Percentiles rank a stretch among this genome's conserved stretches.
Conservation (phyloP, 768 basidiomycete species). For the Ephemerocybe angulata region DNA sequence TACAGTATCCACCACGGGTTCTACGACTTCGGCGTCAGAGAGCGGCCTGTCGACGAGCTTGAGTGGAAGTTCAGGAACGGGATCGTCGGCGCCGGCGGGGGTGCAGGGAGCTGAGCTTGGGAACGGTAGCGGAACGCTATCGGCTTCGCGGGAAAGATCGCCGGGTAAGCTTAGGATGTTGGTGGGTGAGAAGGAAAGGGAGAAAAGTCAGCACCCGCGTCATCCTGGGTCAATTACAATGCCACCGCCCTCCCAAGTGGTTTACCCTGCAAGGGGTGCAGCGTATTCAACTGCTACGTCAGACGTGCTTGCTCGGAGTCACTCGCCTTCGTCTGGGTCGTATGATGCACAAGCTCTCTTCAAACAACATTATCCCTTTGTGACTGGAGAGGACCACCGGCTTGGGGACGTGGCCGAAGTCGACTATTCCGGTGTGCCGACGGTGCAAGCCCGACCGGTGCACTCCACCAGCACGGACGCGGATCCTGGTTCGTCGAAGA, state of each 20-base stretch:
- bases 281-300: not conserved
- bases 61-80: not conserved
- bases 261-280: not conserved
- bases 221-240: conserved; percentile 71
- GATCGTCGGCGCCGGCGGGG: not conserved
- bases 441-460: conserved; percentile 1
- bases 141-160: not conserved
- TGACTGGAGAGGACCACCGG: not conserved
- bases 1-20: conserved; percentile 2
- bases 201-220: conserved; percentile 26
- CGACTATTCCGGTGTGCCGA: conserved; percentile 6
- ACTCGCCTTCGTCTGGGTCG: not conserved
- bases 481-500: not conserved
- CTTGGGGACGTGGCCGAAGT: conserved; percentile 1
- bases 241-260: conserved; percentile 48
- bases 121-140: not conserved
- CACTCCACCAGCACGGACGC: not conserved
- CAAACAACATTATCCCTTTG: conserved; percentile 9
- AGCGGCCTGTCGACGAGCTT: conserved; percentile 3
- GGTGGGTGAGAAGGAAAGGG: not conserved
- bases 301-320: not conserved
- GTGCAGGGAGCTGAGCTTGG: not conserved
- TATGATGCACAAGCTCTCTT: conserved; percentile 2
- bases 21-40: conserved; percentile 10
- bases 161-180: not conserved